Evolutionary conservation across 306 rosid species (phyloP), one percentile per base, ranked within the genome.

Genomic region (Mucuna pruriens): DNA sequence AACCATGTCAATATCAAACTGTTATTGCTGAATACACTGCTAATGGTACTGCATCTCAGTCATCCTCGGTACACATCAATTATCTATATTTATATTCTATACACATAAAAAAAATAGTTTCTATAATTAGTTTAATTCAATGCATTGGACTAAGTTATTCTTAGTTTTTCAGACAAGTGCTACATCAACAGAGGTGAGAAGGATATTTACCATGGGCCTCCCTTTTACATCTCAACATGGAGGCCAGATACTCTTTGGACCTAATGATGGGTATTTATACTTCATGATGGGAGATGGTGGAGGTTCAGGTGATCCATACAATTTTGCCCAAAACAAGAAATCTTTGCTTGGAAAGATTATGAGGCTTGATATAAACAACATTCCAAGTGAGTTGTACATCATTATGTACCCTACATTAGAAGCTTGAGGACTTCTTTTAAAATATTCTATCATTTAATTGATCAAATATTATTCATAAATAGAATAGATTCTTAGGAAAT

Each of bases 221-320:
- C 98, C 98, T 16, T 93, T 82, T 86, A 88, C 88, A 3, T 42
- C 89, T 20, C 87, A 87, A 26, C 98, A 93, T 76, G 99, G 78
- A 70, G 99, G 99, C 72, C 98, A 93, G 89, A 95, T 93, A 79
- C 97, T 91, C 54, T 95, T 95, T 80, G 98, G 99, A 42, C 94
- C 96, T 5, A 61, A 75, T 40, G 97, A 95, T 75, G 98, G 99
- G 16, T 87, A 90, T 75, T 83, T 95, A 20, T 95, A 95, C 89
- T 82, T 89, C 76, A 93, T 93, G 94, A 93, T 85, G 97, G 98
- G 98, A 62, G 92, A 91, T 80, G 99, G 99, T 61, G 96, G 98
- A 0, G 93, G 91, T 16, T 5, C 31, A 9, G 97, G 90, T 29
- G 97, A 95, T 91, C 96, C 97, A 44, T 91, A 87, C 85, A 89